A percentile compares a stretch with the other conserved stretches of the same genome.
These are phyloP conservation scores for Prorocentrum cordatum DNA, from an alignment of 169 alveolate species.

Conservation along the genomic window DNA sequence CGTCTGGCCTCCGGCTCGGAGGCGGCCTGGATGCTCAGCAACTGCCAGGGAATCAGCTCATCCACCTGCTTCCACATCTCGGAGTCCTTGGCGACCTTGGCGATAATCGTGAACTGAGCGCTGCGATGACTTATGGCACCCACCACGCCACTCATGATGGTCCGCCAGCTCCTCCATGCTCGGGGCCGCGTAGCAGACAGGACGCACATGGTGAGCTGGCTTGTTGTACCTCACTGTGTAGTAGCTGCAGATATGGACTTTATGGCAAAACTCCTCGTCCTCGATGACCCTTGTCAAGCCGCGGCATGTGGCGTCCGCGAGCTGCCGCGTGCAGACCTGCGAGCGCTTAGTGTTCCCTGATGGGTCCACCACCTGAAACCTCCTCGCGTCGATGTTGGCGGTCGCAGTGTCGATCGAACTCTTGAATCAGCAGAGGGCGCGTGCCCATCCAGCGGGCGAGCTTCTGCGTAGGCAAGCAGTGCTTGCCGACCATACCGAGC, in stretches of 20 bases:
- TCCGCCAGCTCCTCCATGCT: background rate
- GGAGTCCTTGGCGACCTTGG: background rate
- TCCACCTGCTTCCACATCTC: background rate
- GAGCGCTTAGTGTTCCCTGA: background rate
- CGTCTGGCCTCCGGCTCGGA: background rate
- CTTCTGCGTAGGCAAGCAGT: too few relatives aligned
- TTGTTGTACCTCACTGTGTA: too few relatives aligned
- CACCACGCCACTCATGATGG: background rate
- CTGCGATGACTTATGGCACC: background rate
- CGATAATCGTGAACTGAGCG: background rate
- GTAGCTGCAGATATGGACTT: background rate
- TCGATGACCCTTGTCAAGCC: background rate
- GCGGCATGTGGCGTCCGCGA: background rate
- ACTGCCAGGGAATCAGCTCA: conserved; percentile 6
- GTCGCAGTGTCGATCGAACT: too few relatives aligned
- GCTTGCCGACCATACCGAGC: too few relatives aligned
- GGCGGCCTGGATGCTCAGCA: background rate
- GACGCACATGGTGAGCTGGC: too few relatives aligned
- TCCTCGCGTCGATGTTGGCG: too few relatives aligned
- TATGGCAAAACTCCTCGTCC: background rate
- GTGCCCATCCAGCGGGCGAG: too few relatives aligned
- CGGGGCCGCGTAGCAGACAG: background rate
- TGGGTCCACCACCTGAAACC: too few relatives aligned
- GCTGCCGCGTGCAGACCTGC: background rate
- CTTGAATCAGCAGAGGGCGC: too few relatives aligned